Evolutionary conservation across 2,329 filamentous ascomycete species (phyloP).

Genomic region (Dissoconium aciculare): DNA sequence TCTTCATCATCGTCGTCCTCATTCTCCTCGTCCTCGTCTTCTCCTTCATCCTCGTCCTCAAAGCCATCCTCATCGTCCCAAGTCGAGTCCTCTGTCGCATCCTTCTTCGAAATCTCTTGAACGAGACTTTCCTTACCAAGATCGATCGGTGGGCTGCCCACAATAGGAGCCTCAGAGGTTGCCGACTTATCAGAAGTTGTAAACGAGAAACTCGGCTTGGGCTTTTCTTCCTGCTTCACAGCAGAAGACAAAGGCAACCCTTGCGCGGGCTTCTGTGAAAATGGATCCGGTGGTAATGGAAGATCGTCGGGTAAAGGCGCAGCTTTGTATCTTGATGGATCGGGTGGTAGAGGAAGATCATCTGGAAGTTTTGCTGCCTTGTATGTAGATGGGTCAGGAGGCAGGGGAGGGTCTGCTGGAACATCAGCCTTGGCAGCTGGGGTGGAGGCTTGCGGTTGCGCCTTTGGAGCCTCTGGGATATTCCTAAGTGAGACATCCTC

Average conservation of each 20-base stretch:
- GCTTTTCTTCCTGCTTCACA: conserved; percentile 11
- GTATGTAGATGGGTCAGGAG: conserved; percentile 28
- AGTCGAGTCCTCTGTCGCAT: conserved; percentile 11
- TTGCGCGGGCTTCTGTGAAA: conserved; percentile 15
- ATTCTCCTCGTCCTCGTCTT: conserved; percentile 21
- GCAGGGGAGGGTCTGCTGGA: conserved; percentile 21
- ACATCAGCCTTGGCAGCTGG: conserved; percentile 1
- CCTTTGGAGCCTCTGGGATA: conserved; percentile 22
- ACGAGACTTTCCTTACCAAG: conserved; percentile 15
- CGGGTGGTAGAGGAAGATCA: conserved; percentile 30
- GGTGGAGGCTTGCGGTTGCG: conserved; percentile 5
- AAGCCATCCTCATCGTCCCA: conserved; percentile 14
- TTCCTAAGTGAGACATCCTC: conserved; percentile 21
- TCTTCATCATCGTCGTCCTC: conserved; percentile 25
- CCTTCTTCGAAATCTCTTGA: conserved; percentile 18
- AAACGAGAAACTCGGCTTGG: too few species aligned
- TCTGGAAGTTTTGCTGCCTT: conserved; percentile 18
- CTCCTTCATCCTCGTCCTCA: conserved; percentile 14
- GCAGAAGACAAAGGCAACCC: conserved; percentile 2
- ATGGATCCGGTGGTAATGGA: conserved; percentile 29
- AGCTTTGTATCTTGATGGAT: conserved; percentile 15
- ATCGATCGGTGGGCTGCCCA: conserved; percentile 34
- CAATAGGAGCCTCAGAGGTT: conserved; percentile 32
- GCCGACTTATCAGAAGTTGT: too few species aligned
- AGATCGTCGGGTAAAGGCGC: conserved; percentile 17